Evolutionary conservation across 495 filamentous ascomycete species (phyloP), one percentile per base, ranked within the genome.

Genomic region (Bacidia gigantensis): DNA sequence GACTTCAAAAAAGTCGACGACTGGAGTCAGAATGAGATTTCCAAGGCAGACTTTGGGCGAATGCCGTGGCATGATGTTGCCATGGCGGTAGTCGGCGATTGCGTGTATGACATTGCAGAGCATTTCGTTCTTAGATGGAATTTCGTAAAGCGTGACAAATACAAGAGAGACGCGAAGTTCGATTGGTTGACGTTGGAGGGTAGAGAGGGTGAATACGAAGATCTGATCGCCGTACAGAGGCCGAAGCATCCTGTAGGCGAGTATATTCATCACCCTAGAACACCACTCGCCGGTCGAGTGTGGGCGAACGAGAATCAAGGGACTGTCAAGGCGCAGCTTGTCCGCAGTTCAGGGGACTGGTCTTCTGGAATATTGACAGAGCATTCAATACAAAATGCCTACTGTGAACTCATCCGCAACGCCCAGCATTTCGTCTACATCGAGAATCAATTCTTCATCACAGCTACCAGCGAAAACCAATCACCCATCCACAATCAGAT

Each of bases 51-150:
- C 29, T 94, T 84, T 56, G 89, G 89, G 22, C 81, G 90, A 25
- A 95, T 97, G 90, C 90, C 90, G 1, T 97, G 90, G 90, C 90
- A 97, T 60, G 90, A 97, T 63, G 88, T 97, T 2, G 75, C 84
- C 3, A 89, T 96, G 85, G 88, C 86, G 2, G 51, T 96, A 21
- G 76, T 93, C 44, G 90, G 90, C 3, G 86, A 89, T 39, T 87
- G 82, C 59, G 86, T 95, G 26, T 89, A 89, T 62, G 89, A 95
- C 63, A 90, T 98, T 57, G 90, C 90, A 2, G 88, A 96, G 66
- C 90, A 98, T 62, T 98, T 98, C 59, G 83, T 95, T 32, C 74
- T 93, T 17, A 78, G 89, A 39, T 96, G 92, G 92, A 98, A 98
- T 65, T 93, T 95, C 55, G 72, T 90, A 69, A 96, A 98, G 69